Percentiles rank a stretch among this genome's conserved stretches.
These are phyloP conservation scores for Kernera saxatilis DNA, from an alignment of 345 rosid species.

Conservation along the genomic window DNA sequence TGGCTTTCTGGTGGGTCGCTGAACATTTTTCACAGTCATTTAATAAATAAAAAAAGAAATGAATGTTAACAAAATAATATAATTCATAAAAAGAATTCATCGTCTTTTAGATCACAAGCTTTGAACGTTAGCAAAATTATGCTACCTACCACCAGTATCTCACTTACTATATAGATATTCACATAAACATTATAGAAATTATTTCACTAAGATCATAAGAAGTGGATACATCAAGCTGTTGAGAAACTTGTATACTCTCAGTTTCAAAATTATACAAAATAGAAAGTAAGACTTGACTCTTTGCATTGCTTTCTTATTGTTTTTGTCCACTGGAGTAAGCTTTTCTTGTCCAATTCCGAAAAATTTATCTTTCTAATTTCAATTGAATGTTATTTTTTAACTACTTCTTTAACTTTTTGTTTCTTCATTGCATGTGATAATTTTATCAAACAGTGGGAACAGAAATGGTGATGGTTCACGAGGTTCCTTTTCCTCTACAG, in stretches of 20 bases:
- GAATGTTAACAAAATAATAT: neutral
- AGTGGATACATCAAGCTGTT: neutral
- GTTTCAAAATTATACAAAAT: neutral
- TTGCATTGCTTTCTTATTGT: neutral
- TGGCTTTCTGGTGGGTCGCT: conserved; percentile 13
- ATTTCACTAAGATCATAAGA: neutral
- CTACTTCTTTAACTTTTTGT: neutral
- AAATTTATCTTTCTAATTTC: neutral
- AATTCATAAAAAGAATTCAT: conserved; percentile 2
- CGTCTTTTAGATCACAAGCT: conserved; percentile 26
- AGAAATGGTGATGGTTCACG: conserved; percentile 68
- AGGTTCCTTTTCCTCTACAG: conserved; percentile 61
- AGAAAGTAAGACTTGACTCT: neutral
- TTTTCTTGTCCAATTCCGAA: neutral
- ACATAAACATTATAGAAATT: neutral
- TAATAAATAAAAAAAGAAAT: neutral
- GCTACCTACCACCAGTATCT: conserved; percentile 30
- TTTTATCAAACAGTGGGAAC: conserved; percentile 50
- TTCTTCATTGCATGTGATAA: neutral
- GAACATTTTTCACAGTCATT: neutral
- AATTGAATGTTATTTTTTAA: neutral
- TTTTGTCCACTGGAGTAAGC: neutral
- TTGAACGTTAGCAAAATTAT: conserved; percentile 28
- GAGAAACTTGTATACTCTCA: neutral
- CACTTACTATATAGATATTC: conserved; percentile 11